Percentiles rank a stretch among this genome's conserved stretches.
phyloP scores from a whole-genome alignment of 768 basidiomycete genomes.

The Galerina marginata region DNA sequence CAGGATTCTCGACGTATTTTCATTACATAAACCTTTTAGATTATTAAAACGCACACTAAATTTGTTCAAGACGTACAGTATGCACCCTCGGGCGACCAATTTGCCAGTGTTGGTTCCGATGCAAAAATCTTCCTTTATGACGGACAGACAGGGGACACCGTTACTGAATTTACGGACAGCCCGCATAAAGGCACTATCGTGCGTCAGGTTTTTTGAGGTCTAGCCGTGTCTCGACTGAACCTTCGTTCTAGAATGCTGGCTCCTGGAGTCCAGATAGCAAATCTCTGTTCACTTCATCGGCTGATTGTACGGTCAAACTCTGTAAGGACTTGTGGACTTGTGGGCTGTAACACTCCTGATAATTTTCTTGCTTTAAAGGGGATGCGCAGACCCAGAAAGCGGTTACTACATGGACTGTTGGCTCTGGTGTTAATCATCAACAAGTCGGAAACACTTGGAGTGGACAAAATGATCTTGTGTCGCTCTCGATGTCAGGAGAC shows the following conservation, averaged over 20 bases:
- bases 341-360: background rate
- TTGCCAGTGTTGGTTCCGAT: slow-evolving; percentile 91
- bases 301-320: slow-evolving; percentile 86
- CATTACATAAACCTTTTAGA: slow-evolving; percentile 41
- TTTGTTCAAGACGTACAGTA: slow-evolving; percentile 93
- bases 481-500: slow-evolving; percentile 81
- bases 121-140: slow-evolving; percentile 88
- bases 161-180: slow-evolving; percentile 68
- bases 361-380: slow-evolving; percentile 53
- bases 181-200: slow-evolving; percentile 81
- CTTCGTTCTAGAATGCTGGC: slow-evolving; percentile 61
- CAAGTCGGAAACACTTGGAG: slow-evolving; percentile 92
- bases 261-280: slow-evolving; percentile 84
- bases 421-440: slow-evolving; percentile 76
- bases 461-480: slow-evolving; percentile 71
- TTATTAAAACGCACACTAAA: slow-evolving; percentile 86
- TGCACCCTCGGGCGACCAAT: slow-evolving; percentile 79
- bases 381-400: slow-evolving; percentile 77
- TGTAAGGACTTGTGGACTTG: slow-evolving; percentile 52
- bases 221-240: background rate
- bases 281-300: slow-evolving; percentile 79
- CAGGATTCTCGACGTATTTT: background rate
- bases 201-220: slow-evolving; percentile 32
- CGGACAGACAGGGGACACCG: slow-evolving; percentile 83
- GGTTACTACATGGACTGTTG: slow-evolving; percentile 72